Evolutionary conservation across 2,329 filamentous ascomycete species (phyloP).

Genomic region (Talaromyces sp.): DNA sequence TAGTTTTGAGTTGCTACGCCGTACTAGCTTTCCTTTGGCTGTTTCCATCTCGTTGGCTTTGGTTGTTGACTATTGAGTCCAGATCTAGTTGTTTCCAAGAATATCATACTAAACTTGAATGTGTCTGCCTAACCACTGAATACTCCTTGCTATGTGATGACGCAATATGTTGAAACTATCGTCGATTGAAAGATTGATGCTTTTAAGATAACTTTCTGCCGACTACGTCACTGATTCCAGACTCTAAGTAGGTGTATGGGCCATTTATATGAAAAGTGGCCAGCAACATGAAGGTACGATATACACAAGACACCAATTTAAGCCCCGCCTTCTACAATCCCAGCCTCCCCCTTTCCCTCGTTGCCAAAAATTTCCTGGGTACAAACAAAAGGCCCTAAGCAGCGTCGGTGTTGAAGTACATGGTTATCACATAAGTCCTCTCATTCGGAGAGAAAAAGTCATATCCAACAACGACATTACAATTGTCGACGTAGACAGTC

Average conservation of each 20-base stretch:
- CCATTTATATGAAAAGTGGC: neutral
- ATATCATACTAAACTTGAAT: neutral
- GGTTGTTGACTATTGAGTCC: neutral
- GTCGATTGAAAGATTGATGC: no score
- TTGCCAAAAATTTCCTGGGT: neutral
- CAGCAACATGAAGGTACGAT: neutral
- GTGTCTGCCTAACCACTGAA: neutral
- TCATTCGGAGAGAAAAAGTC: slow-evolving; percentile 27
- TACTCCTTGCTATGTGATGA: neutral
- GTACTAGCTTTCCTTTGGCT: neutral
- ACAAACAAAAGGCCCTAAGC: neutral
- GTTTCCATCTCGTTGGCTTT: neutral
- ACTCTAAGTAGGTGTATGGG: no score
- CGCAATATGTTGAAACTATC: neutral
- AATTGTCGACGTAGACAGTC: slow-evolving; percentile 36
- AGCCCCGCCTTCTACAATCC: neutral
- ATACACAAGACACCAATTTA: neutral
- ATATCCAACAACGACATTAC: slow-evolving; percentile 36
- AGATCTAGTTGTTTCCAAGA: neutral
- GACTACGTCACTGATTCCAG: no score
- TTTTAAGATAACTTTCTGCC: no score
- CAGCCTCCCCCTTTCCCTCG: neutral
- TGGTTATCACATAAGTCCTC: slow-evolving; percentile 11
- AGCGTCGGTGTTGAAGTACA: slow-evolving; percentile 8
- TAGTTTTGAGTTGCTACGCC: neutral